Evolutionary conservation across 768 basidiomycete species (phyloP), one percentile per base, ranked within the genome.

Genomic region (Jaapia argillacea): DNA sequence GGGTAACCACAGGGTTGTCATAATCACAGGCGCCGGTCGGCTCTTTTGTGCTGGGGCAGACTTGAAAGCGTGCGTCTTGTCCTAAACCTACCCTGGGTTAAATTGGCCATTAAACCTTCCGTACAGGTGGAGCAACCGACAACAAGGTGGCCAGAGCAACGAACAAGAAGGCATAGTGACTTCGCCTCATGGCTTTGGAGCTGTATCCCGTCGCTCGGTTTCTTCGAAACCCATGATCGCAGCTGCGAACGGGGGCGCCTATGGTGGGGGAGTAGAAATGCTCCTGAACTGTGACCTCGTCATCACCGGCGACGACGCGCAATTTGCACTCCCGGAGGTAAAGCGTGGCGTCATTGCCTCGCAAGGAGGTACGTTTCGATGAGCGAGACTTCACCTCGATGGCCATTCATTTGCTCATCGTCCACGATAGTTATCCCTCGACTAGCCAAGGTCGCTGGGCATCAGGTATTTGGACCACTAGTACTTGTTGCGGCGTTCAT

Each of bases 11-110:
- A 88, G 85, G 86, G 81, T 83, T 6, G 74, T 69, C 27, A 68
- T 90, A 51, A 56, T 89, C 39, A 88, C 85, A 39, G 86, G 85
- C 20, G 69, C 72, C 47, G 85, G 85, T 7, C 73, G 77, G 36
- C 55, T 71, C 1, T 90, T 90, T 61, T 87, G 85, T 51, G 84
- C 85, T 13, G 87, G 86, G 13, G 83, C 82, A 28, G 87, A 89
- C 58, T 68, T 89, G 40, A 78, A 79, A 61, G 74, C 72, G 83
- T 85, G 55, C 45, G 77, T 69, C 3, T 21, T 26, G 3, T 5
- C 5, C 16, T 27, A 5, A n/a, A 22, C 25, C 31, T 28, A n/a
- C 22, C 46, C 38, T 38, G n/a, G n/a, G n/a, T n/a, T 13, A 48
- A 24, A 45, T 27, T 25, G 3, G 18, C 28, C 18, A 4, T 40